Base-by-base conservation (phyloP, 352 stramenopile species). In the Aphanomyces astaci region DNA sequence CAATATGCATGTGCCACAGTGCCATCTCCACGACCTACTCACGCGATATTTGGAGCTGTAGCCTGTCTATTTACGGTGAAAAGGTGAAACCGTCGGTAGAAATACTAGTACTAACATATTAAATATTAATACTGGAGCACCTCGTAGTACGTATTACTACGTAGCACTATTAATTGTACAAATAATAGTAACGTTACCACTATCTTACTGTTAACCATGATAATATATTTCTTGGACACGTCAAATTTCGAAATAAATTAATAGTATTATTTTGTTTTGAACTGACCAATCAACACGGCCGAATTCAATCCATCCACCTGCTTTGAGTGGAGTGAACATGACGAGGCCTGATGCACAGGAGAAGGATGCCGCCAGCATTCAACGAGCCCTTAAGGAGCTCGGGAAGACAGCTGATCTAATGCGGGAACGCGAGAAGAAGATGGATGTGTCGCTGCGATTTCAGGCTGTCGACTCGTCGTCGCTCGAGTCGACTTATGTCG, bases 331-430 rank as follows among this genome's bases (percentile, higher is more conserved):
- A 59, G 19, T 5, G 45, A 53, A 24, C 13, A 53, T 53, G 45
- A 53, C 45, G 9, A 7, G 51, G 9, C 51, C 51, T 0, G 30
- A 33, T 0, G 22, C 51, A 4, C 51, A 59, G 51, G 19, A 39
- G 51, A 59, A 40, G 51, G 19, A 39, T 11, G 51, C 15, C 7
- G 19, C 51, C 5, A 59, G 51, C 24, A 28, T 59, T 19, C 51
- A 59, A 25, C 51, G 51, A 19, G 51, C 51, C 9, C 51, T 59
- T 15, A 59, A 59, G 51, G 51, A 39, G 30, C 51, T 59, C 11
- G 51, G 30, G 51, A 59, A 59, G 17, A 25, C 51, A n/a, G 51
- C 51, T 7, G 51, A 59, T 1, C 51, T 32, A 15, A 19, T 13
- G 5, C 51, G 51, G 11, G 51, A 59, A 25, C 51, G 51, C 33